Percentiles rank a stretch among this genome's conserved stretches.
phyloP scores from a whole-genome alignment of 1,284 basidiomycete species.

The Porodaedalea pini region DNA sequence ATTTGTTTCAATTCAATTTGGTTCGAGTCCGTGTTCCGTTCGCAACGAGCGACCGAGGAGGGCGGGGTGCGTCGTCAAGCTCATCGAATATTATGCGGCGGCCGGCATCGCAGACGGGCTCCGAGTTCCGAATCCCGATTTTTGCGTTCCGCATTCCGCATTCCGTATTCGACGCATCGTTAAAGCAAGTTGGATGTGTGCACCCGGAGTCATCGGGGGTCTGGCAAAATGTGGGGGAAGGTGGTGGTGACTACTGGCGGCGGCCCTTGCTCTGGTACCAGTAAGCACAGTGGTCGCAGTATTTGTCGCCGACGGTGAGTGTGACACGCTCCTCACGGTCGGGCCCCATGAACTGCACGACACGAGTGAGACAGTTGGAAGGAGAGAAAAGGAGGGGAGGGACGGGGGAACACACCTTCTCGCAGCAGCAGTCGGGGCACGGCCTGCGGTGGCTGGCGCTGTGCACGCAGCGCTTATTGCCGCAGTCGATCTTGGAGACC shows the following conservation, averaged over 20 bases:
- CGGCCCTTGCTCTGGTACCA: slow-evolving; percentile 49
- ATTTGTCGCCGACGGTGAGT: slow-evolving; percentile 43
- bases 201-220: too few relatives aligned
- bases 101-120: too few relatives aligned
- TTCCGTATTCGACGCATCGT: too few relatives aligned
- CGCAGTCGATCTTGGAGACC: slow-evolving; percentile 60
- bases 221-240: too few relatives aligned
- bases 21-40: not conserved
- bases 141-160: too few relatives aligned
- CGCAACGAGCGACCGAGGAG: not conserved
- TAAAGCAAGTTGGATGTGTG: too few relatives aligned
- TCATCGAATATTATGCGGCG: too few relatives aligned
- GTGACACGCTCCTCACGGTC: slow-evolving; percentile 61
- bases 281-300: slow-evolving; percentile 61
- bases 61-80: not conserved
- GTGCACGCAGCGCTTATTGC: slow-evolving; percentile 52
- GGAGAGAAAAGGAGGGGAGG: slow-evolving; percentile 3
- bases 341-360: slow-evolving; percentile 61
- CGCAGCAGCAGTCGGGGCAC: slow-evolving; percentile 57
- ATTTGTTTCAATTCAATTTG: not conserved
- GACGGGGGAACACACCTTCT: slow-evolving; percentile 33
- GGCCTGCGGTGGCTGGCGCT: slow-evolving; percentile 50
- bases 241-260: slow-evolving; percentile 21
- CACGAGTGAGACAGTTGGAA: slow-evolving; percentile 13
- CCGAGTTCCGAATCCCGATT: too few relatives aligned